Base-by-base conservation (phyloP, 768 basidiomycete species). In the Suillus decipiens region DNA sequence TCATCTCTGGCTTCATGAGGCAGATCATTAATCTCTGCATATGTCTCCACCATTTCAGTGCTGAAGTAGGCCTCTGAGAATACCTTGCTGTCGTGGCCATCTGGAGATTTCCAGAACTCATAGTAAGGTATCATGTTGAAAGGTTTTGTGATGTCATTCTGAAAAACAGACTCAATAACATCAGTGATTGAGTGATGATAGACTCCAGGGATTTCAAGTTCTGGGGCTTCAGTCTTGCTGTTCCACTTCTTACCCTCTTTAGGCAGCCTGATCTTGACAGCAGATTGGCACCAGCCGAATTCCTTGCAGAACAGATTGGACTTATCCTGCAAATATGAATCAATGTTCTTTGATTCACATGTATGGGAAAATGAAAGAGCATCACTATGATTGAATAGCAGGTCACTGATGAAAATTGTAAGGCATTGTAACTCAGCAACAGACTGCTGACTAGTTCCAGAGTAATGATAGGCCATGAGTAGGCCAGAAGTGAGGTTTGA, bases 381-480 rank as follows among this genome's bases (percentile, higher is more conserved):
- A 22, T 75, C 67, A 17, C 60, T 34, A 1, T n/a, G 8, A 6
- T 67, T 57, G 58, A 77, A 76, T 28, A 73, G 71, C 28, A 43
- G 39, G 33, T 66, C 63, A 1, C 61, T 39, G 28, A 76, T 42
- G 4, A 73, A 71, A 1, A 73, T 64, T 10, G 72, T 45, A 1
- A 79, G 68, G 1, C 64, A 60, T 15, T 77, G 56, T 0, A 75
- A 53, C 43, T 77, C 74, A 1, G 24, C 51, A 6, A 63, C 55
- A 4, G 77, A 75, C 57, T 78, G 78, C 1, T 24, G 31, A 14
- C 55, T 67, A 1, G 71, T 75, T 1, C 74, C 72, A 22, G 66
- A 66, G 56, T 73, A 75, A 3, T 68, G 61, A 75, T 77, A 78
- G 5, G 58, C 31, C 71, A 76, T 72, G 31, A 78, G 72, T 0